These are phyloP conservation scores for Populus davidiana DNA, from an alignment of 345 rosid genomes.

Conservation along the genomic window DNA sequence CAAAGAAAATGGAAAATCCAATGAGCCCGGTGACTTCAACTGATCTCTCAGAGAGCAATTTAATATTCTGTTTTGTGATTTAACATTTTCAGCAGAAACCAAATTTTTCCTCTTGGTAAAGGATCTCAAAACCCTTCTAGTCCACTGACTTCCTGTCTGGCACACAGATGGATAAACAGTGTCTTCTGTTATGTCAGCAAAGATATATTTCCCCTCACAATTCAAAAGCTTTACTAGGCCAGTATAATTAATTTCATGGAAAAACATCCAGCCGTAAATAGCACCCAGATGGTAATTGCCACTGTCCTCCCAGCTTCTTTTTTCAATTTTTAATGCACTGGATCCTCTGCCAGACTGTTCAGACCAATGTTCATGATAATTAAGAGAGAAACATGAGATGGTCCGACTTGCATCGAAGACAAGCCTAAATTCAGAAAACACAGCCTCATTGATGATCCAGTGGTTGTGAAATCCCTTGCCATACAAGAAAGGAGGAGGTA, in stretches of 20 bases:
- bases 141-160: conserved; percentile 28
- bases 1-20: conserved; percentile 53
- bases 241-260: conserved; percentile 38
- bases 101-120: conserved; percentile 38
- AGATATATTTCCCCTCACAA: conserved; percentile 47
- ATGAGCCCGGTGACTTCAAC: conserved; percentile 24
- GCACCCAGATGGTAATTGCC: conserved; percentile 72
- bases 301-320: conserved; percentile 66
- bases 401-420: conserved; percentile 75
- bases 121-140: conserved; percentile 32
- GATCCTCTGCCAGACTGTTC: conserved; percentile 17
- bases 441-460: conserved; percentile 72
- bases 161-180: conserved; percentile 16
- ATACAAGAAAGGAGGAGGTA: conserved; percentile 78
- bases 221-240: conserved; percentile 53
- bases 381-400: conserved; percentile 47
- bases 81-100: conserved; percentile 41
- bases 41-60: conserved; percentile 37
- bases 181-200: conserved; percentile 34
- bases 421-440: conserved; percentile 57
- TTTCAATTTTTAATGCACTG: conserved; percentile 17
- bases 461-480: conserved; percentile 60
- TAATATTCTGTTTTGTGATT: conserved; percentile 27
- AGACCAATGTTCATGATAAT: conserved; percentile 25
- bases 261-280: conserved; percentile 59